These are phyloP conservation scores for Coniochaeta ligniaria DNA, from an alignment of 2,329 filamentous ascomycete genomes.

Conservation along the genomic window DNA sequence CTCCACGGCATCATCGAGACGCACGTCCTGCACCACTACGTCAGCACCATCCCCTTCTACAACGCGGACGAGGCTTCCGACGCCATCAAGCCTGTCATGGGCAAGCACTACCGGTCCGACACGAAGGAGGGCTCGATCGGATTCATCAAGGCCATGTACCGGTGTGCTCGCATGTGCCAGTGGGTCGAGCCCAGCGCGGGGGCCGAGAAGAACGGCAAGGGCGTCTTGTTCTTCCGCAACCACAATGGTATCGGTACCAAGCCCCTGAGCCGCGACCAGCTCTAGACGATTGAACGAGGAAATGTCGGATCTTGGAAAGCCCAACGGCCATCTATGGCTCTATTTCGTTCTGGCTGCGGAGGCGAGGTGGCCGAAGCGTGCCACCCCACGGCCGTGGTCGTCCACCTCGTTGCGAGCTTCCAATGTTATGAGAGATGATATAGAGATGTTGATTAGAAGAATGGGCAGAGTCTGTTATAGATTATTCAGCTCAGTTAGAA, in stretches of 20 bases:
- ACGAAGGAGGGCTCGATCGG: constrained; percentile 68
- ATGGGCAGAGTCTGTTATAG: neutral
- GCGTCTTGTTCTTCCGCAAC: constrained; percentile 93
- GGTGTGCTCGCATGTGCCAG: constrained; percentile 78
- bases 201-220: constrained; percentile 72
- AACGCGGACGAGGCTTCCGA: constrained; percentile 90
- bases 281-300: neutral
- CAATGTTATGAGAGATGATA: constrained; percentile 1
- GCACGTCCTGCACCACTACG: constrained; percentile 95
- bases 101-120: constrained; percentile 85
- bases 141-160: constrained; percentile 80
- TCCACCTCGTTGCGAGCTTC: neutral
- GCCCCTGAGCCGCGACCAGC: constrained; percentile 19
- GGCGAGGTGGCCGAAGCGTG: no score
- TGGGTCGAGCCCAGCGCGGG: constrained; percentile 92
- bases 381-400: neutral
- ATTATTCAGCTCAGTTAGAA: neutral
- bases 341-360: no score
- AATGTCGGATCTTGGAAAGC: neutral
- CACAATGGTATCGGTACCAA: constrained; percentile 72
- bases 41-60: constrained; percentile 95
- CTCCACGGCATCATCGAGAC: constrained; percentile 97
- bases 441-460: neutral
- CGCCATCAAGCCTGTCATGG: constrained; percentile 93
- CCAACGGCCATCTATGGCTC: neutral